Evolutionary conservation across 306 rosid genomes (phyloP).

Genomic region (Rosa lucieae): DNA sequence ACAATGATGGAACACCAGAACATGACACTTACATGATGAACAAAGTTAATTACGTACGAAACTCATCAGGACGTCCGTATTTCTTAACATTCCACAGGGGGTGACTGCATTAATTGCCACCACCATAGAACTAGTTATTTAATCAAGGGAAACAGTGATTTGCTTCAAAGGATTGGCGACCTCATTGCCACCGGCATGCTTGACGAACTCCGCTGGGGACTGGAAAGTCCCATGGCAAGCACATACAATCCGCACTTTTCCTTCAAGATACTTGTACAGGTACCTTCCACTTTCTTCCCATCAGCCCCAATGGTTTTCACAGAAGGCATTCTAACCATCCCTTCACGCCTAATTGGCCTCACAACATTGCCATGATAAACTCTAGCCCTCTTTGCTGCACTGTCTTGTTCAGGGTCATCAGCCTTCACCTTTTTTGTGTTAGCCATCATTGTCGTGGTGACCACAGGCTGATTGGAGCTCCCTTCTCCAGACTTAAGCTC

Average conservation of each 20-base stretch:
- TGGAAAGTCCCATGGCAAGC: slow-evolving; percentile 71
- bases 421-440: background rate
- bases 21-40: background rate
- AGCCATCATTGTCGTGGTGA: background rate
- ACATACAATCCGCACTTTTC: slow-evolving; percentile 53
- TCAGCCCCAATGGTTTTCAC: slow-evolving; percentile 49
- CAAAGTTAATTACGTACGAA: background rate
- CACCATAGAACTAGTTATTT: slow-evolving; percentile 13
- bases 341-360: background rate
- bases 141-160: slow-evolving; percentile 38
- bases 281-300: slow-evolving; percentile 57
- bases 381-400: slow-evolving; percentile 34
- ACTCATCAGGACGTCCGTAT: background rate
- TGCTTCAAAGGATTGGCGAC: slow-evolving; percentile 62
- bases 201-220: slow-evolving; percentile 65
- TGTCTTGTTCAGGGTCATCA: slow-evolving; percentile 17
- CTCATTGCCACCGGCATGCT: slow-evolving; percentile 57
- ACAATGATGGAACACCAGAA: background rate
- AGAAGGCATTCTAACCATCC: slow-evolving; percentile 44
- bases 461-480: background rate
- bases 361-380: background rate
- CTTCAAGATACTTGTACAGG: slow-evolving; percentile 45
- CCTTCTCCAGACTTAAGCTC: background rate
- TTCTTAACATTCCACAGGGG: slow-evolving; percentile 12
- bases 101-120: slow-evolving; percentile 8